A percentile compares a stretch with the other conserved stretches of the same genome.
These are phyloP conservation scores for Cicer chorassanicum DNA, from an alignment of 306 rosid species.

Conservation along the genomic window DNA sequence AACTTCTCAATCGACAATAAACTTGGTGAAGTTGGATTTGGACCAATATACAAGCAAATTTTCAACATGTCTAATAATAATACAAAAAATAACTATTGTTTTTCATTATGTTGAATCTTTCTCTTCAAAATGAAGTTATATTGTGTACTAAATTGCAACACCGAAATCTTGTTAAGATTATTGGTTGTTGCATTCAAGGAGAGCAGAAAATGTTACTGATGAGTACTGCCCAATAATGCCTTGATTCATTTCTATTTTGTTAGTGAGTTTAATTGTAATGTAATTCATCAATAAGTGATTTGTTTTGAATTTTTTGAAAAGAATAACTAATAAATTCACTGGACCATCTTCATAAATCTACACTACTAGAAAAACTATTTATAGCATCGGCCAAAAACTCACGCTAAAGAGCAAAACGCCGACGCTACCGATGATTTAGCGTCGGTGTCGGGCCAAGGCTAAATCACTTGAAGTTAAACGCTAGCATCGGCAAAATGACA, in stretches of 20 bases:
- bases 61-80: background rate
- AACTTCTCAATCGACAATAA: too few relatives aligned
- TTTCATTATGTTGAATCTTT: too few relatives aligned
- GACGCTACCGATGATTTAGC: background rate
- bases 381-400: background rate
- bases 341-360: background rate
- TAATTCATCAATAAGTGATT: background rate
- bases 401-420: background rate
- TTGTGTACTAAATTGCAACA: slow-evolving; percentile 3
- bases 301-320: background rate
- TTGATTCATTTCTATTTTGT: slow-evolving; percentile 26
- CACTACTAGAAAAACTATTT: background rate
- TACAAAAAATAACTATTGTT: background rate
- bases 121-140: too few relatives aligned
- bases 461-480: too few relatives aligned
- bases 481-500: too few relatives aligned
- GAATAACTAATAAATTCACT: background rate
- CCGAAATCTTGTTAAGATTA: slow-evolving; percentile 1
- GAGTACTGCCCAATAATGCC: background rate
- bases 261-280: background rate
- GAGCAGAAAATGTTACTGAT: background rate
- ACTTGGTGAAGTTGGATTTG: background rate
- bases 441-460: too few relatives aligned
- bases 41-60: slow-evolving; percentile 46
- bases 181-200: slow-evolving; percentile 16